Conservation (phyloP, 2,329 filamentous ascomycete species). For the Chaetomium strumarium region DNA sequence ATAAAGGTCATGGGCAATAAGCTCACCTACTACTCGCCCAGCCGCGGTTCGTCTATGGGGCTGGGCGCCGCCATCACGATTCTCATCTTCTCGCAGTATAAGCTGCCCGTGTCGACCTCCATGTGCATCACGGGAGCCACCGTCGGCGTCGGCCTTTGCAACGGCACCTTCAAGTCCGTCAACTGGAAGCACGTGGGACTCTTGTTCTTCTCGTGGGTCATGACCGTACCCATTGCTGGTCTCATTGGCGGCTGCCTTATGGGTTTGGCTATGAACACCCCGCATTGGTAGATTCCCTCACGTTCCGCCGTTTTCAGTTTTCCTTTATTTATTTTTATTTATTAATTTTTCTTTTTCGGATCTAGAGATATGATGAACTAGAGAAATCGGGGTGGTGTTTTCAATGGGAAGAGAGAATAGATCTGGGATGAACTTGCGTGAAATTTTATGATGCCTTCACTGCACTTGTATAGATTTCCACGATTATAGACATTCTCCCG, state of each 20-base stretch:
- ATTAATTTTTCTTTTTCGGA: too few relatives aligned
- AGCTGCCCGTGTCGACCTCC: slow-evolving; percentile 68
- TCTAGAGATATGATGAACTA: too few relatives aligned
- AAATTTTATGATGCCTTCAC: too few relatives aligned
- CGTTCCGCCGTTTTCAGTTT: too few relatives aligned
- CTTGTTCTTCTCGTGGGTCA: slow-evolving; percentile 60
- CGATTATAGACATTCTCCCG: too few relatives aligned
- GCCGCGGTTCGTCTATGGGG: slow-evolving; percentile 64
- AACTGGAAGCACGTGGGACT: slow-evolving; percentile 70
- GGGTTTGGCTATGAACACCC: slow-evolving; percentile 49
- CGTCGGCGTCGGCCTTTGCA: slow-evolving; percentile 72
- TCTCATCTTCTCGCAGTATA: slow-evolving; percentile 68
- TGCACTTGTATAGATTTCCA: too few relatives aligned
- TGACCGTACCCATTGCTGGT: slow-evolving; percentile 58
- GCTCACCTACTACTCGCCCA: slow-evolving; percentile 62
- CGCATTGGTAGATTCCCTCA: slow-evolving; percentile 43
- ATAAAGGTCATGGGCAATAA: slow-evolving; percentile 85
- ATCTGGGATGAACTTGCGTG: too few relatives aligned
- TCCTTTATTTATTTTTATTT: too few relatives aligned
- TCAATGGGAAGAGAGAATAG: too few relatives aligned
- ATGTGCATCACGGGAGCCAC: slow-evolving; percentile 79
- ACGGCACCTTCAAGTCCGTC: slow-evolving; percentile 63
- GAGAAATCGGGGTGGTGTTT: too few relatives aligned
- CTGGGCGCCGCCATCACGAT: slow-evolving; percentile 73
- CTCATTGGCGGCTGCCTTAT: slow-evolving; percentile 49